Base-by-base conservation (phyloP, 768 basidiomycete species). In the Lactarius quietus region DNA sequence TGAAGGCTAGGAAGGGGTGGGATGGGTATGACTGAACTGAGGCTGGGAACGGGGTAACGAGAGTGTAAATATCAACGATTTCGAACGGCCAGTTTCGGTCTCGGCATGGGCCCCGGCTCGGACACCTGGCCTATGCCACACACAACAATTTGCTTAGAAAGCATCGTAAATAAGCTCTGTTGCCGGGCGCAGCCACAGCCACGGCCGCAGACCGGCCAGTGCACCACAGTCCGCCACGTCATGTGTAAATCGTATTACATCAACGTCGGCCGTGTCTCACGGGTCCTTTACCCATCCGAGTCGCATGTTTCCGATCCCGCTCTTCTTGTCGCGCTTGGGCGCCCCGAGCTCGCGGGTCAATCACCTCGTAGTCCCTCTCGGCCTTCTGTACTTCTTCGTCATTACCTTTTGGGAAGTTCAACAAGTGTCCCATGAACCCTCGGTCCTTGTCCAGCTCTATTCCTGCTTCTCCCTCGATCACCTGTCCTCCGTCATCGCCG, bases 351-450 rank as follows among this genome's bases (percentile, higher is more conserved):
- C 92, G 77, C 0, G 92, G 92, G 73, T 94, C 92, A 73, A 94
- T 94, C 31, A 94, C 92, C 76, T 94, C 92, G 71, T 93, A 93
- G 63, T 94, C 92, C 60, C 90, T 76, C 73, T 92, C 88, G 1
- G 90, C 92, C 73, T 92, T 92, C 66, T 74, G 74, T 28, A 81
- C 82, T 76, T 93, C 92, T 70, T 91, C 91, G 28, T 80, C 81
- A 69, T 92, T 85, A 54, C 86, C 91, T 76, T 92, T 92, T 12
- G 90, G 86, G 76, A 93, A 92, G 66, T 83, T 82, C 63, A 94
- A 76, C 31, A 82, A 77, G 72, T 94, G 92, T 6, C 76, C 79
- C 76, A 93, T 79, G 75, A 94, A 93, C 12, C 84, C 90, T 8
- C 78, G 77, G 70, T 93, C 92, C 65, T 86, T 81, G 68, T 93